phyloP scores from a whole-genome alignment of 2,329 filamentous ascomycete genomes.

The Trichoderma polysporum region DNA sequence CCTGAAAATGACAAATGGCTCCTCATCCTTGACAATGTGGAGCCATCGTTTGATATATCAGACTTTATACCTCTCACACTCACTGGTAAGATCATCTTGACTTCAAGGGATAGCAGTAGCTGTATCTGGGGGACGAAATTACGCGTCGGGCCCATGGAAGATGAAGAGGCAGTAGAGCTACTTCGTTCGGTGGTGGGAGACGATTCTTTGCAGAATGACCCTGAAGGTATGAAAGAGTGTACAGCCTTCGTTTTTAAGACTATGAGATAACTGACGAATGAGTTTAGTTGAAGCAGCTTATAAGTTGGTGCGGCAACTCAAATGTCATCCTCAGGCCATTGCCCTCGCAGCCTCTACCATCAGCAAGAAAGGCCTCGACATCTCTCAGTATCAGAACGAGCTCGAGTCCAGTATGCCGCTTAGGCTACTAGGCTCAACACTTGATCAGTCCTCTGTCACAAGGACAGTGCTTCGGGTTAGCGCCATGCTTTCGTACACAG shows the following conservation, averaged over 20 bases:
- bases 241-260: not conserved
- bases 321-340: slow-evolving; percentile 27
- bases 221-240: slow-evolving; percentile 21
- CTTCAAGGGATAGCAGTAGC: slow-evolving; percentile 26
- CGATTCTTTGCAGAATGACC: not conserved
- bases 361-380: slow-evolving; percentile 23
- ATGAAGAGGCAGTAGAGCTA: slow-evolving; percentile 25
- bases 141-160: slow-evolving; percentile 25
- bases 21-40: slow-evolving; percentile 29
- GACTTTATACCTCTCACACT: slow-evolving; percentile 30
- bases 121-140: slow-evolving; percentile 28
- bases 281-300: slow-evolving; percentile 24
- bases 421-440: slow-evolving; percentile 24
- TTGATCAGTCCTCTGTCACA: slow-evolving; percentile 29
- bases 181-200: slow-evolving; percentile 21
- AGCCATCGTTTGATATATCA: slow-evolving; percentile 28
- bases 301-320: slow-evolving; percentile 23
- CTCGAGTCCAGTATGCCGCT: slow-evolving; percentile 21
- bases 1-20: slow-evolving; percentile 30
- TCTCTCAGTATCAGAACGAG: slow-evolving; percentile 24
- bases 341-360: slow-evolving; percentile 27
- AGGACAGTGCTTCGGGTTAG: slow-evolving; percentile 28
- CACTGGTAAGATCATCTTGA: slow-evolving; percentile 29
- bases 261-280: not conserved
- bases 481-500: slow-evolving; percentile 28